Base-by-base conservation (phyloP, 306 rosid genomes). In the Glycyrrhiza uralensis region DNA sequence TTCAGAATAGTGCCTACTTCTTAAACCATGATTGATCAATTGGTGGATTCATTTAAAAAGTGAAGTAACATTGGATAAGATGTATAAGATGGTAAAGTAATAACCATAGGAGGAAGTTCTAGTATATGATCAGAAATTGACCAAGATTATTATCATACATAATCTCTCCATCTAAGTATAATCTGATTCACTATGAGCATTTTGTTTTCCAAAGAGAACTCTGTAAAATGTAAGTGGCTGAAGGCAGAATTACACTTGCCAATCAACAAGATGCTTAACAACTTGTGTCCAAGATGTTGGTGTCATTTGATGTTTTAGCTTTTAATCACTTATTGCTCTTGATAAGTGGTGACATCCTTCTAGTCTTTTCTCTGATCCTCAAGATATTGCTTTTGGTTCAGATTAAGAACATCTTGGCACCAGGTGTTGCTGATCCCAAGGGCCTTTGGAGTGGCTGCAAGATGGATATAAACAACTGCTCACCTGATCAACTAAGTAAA, bases 371-470 rank as follows among this genome's bases (percentile, higher is more conserved):
- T 76, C 63, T 44, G 67, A 60, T 60, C 47, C 69, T 60, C 66
- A 72, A 73, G 26, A 20, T 39, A 18, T 78, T 69, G 35, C 42
- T 62, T 33, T 5, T 74, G 20, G 18, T 8, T 77, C 90, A 92
- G 98, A 81, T 92, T 54, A 84, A 61, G 68, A 88, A 92, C 78
- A 82, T 85, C 66, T 80, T 92, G 77, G 90, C 85, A 19, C 95
- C 91, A 0, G 88, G 93, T 13, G 84, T 29, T n/a, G 86, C 98
- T 17, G 96, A 92, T 82, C 98, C 95, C 19, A 75, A 75, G 30
- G 91, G 86, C 69, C 24, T 12, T 6, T 92, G 98, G 98, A 79
- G 74, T 12, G 10, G 42, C 55, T 92, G 96, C 91, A 90, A 88
- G 74, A 66, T 81, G 15, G 82, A 88, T 63, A 76, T 92, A 51